Evolutionary conservation across 1,284 basidiomycete species (phyloP).

Genomic region (Volvariella volvacea): DNA sequence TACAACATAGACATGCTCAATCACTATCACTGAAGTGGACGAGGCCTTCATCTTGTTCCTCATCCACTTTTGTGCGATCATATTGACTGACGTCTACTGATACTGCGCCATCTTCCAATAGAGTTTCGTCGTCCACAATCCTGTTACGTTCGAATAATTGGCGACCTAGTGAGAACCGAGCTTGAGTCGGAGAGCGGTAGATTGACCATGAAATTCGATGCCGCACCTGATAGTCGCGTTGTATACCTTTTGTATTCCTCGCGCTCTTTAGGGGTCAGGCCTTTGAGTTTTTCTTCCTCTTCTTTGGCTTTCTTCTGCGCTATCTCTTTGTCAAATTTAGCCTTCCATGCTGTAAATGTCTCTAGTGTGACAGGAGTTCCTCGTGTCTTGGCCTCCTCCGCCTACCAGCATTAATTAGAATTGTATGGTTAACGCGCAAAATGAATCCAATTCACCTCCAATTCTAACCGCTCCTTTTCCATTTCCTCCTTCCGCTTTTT

Average conservation of each 20-base stretch:
- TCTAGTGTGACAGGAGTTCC: constrained; percentile 87
- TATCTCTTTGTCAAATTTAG: constrained; percentile 68
- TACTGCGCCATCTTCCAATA: constrained; percentile 77
- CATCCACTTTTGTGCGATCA: constrained; percentile 53
- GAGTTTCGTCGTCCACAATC: constrained; percentile 68
- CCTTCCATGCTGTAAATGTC: constrained; percentile 80
- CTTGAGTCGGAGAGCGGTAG: constrained; percentile 8
- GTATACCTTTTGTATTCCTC: constrained; percentile 77
- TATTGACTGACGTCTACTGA: constrained; percentile 88
- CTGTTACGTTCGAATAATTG: constrained; percentile 84
- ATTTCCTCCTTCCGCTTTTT: constrained; percentile 55
- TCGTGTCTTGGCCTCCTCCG: constrained; percentile 80
- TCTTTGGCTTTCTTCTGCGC: constrained; percentile 53
- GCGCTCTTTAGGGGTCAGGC: constrained; percentile 75
- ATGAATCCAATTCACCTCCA: constrained; percentile 52
- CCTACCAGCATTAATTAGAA: constrained; percentile 40
- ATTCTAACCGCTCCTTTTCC: constrained; percentile 63
- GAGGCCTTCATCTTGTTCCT: constrained; percentile 55
- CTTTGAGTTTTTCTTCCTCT: constrained; percentile 80
- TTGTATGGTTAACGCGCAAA: constrained; percentile 2
- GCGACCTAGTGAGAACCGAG: constrained; percentile 55
- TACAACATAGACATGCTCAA: constrained; percentile 24
- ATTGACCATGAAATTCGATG: constrained; percentile 8
- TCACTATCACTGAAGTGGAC: constrained; percentile 81
- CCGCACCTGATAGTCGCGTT: constrained; percentile 65